Percentiles rank a stretch among this genome's conserved stretches.
phyloP scores from a whole-genome alignment of 108 stramenopile genomes.

The Poteriospumella lacustris region DNA sequence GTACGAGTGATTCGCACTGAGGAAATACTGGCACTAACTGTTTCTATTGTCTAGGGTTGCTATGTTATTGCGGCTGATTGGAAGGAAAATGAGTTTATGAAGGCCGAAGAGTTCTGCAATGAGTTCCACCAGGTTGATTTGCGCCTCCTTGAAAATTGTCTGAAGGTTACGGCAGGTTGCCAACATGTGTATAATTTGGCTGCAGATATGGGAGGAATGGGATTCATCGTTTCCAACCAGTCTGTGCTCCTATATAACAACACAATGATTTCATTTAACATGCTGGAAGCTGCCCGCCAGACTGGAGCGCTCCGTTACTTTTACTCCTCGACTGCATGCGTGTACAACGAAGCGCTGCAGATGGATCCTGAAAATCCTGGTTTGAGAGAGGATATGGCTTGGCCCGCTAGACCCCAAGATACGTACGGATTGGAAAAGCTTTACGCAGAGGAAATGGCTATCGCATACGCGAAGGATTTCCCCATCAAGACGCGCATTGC shows the following conservation, averaged over 20 bases:
- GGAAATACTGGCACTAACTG: background rate
- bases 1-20: background rate
- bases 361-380: conserved; percentile 92
- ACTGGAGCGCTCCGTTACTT: conserved; percentile 80
- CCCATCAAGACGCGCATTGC: conserved; percentile 75
- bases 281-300: conserved; percentile 92
- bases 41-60: conserved; percentile 59
- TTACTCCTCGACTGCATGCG: conserved; percentile 90
- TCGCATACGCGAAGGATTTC: conserved; percentile 94
- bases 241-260: conserved; percentile 94
- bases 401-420: conserved; percentile 99
- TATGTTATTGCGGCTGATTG: conserved; percentile 78
- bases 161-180: conserved; percentile 85
- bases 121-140: conserved; percentile 89
- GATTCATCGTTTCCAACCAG: conserved; percentile 95
- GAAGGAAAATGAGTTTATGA: conserved; percentile 96
- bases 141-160: conserved; percentile 84
- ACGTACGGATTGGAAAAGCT: conserved; percentile 98
- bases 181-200: conserved; percentile 95
- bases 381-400: conserved; percentile 86
- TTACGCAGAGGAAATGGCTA: conserved; percentile 96
- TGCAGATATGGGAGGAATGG: conserved; percentile 99
- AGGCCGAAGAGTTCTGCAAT: conserved; percentile 87
- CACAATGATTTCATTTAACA: conserved; percentile 96
- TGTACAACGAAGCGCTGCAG: conserved; percentile 98